Conservation (phyloP, 371 early-diverging fungal species). For the Rhizopus sp. region DNA sequence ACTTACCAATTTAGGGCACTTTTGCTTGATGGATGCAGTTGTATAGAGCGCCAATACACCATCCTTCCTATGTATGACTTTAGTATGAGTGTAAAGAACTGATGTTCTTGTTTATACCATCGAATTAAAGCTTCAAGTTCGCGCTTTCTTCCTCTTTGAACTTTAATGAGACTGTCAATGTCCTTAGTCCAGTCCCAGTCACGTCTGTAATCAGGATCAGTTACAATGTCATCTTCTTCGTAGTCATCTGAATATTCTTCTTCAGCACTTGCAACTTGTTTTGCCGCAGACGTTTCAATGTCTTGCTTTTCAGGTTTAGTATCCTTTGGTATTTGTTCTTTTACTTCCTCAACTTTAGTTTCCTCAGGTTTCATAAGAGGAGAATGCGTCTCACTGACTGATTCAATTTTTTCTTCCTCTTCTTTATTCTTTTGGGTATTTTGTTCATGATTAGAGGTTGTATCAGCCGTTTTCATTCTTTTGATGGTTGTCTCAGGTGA, state of each 20-base stretch:
- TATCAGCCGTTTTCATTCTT: not conserved
- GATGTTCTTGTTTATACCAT: not conserved
- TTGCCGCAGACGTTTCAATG: not conserved
- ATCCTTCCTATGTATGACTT: conserved; percentile 12
- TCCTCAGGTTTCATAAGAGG: not conserved
- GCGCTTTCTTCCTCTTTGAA: not conserved
- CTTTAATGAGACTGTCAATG: not conserved
- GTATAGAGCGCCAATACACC: conserved; percentile 11
- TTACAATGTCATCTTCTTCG: not conserved
- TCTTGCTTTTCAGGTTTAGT: not conserved
- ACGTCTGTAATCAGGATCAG: not conserved
- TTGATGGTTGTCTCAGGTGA: not conserved
- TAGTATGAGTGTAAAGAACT: not conserved
- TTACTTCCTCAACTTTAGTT: not conserved
- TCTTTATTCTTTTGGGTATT: too few species aligned
- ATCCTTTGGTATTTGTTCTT: not conserved
- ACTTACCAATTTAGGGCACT: conserved; percentile 9
- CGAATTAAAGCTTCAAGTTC: conserved; percentile 4
- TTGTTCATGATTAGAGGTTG: not conserved
- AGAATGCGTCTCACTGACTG: too few species aligned
- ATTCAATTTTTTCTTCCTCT: too few species aligned
- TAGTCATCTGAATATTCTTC: not conserved
- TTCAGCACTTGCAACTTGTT: not conserved
- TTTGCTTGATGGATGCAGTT: conserved; percentile 8
- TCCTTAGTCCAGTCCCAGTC: not conserved